phyloP scores from a whole-genome alignment of 2,329 filamentous ascomycete genomes.

The Moelleriella libera region DNA sequence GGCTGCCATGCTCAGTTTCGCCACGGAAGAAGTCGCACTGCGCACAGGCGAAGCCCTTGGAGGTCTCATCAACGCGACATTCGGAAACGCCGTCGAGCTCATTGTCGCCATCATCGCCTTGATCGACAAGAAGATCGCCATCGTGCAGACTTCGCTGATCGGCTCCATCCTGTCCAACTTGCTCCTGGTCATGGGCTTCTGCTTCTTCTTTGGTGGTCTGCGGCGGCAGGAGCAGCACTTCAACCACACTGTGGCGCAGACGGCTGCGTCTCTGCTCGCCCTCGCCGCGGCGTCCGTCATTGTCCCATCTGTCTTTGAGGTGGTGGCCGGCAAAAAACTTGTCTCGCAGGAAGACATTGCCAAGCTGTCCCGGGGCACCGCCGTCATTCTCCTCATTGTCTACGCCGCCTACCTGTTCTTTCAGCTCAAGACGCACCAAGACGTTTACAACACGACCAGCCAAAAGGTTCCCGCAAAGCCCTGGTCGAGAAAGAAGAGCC shows the following conservation, averaged over 20 bases:
- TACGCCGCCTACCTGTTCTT: constrained; percentile 80
- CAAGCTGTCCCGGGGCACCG: constrained; percentile 54
- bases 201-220: constrained; percentile 77
- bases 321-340: constrained; percentile 20
- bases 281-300: constrained; percentile 71
- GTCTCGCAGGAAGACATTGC: constrained; percentile 36
- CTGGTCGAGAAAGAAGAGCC: constrained; percentile 17
- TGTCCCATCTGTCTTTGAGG: constrained; percentile 76
- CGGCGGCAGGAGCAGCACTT: constrained; percentile 73
- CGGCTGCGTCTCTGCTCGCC: constrained; percentile 66
- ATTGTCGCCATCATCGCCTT: constrained; percentile 83
- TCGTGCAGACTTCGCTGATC: constrained; percentile 86
- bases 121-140: constrained; percentile 56
- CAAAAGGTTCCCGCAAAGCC: constrained; percentile 58
- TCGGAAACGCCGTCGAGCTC: constrained; percentile 84
- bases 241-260: constrained; percentile 85
- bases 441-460: constrained; percentile 67
- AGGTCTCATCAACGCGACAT: constrained; percentile 78
- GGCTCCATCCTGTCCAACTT: constrained; percentile 87
- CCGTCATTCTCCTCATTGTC: constrained; percentile 69
- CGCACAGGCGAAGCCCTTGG: constrained; percentile 74
- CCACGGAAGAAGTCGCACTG: constrained; percentile 79
- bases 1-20: constrained; percentile 73
- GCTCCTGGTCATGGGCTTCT: constrained; percentile 79
- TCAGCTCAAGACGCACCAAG: constrained; percentile 74